Evolutionary conservation across 345 rosid genomes (phyloP).

Genomic region (Laguncularia racemosa): DNA sequence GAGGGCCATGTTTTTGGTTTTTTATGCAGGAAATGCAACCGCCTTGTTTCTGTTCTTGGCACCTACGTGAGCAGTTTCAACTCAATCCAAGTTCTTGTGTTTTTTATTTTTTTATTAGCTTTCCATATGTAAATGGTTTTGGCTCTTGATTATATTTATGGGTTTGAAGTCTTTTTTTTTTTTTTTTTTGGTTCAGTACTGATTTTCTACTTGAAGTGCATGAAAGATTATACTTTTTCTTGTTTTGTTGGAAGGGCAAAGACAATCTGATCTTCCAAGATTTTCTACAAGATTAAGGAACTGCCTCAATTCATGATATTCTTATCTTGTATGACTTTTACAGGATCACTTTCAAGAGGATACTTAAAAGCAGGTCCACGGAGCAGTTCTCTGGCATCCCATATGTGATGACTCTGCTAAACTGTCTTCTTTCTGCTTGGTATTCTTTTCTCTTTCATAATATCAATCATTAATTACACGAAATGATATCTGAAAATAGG

Average conservation of each 20-base stretch:
- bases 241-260: no score
- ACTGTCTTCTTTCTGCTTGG: constrained; percentile 98
- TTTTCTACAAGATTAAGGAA: background rate
- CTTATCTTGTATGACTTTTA: background rate
- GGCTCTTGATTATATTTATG: background rate
- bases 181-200: background rate
- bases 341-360: constrained; percentile 91
- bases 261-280: no score
- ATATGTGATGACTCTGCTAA: constrained; percentile 88
- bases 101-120: background rate
- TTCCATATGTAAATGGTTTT: background rate
- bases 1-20: no score
- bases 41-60: constrained; percentile 92
- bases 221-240: no score
- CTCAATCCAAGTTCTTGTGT: background rate
- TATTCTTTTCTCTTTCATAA: constrained; percentile 7
- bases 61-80: constrained; percentile 52
- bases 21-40: constrained; percentile 94
- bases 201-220: background rate
- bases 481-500: no score
- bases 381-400: constrained; percentile 98
- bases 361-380: constrained; percentile 53
- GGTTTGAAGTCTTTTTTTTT: background rate
- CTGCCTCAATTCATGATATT: background rate
- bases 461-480: no score